Percentiles rank a stretch among this genome's conserved stretches.
These are phyloP conservation scores for Rhodofomes roseus DNA, from an alignment of 1,284 basidiomycete genomes.

Conservation along the genomic window DNA sequence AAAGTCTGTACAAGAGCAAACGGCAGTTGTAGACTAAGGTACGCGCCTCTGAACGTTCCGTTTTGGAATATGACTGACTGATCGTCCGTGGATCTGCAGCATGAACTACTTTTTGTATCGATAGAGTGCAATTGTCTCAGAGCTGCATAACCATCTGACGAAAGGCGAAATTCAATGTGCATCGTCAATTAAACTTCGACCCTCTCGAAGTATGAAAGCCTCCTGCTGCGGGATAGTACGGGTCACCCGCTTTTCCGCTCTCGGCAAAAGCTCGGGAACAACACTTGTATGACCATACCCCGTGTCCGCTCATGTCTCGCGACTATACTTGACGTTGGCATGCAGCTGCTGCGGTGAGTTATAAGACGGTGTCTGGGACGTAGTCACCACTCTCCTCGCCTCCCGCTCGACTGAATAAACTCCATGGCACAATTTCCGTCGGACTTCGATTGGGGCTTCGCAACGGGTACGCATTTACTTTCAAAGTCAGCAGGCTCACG, in stretches of 20 bases:
- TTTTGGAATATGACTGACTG: neutral
- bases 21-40: neutral
- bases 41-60: neutral
- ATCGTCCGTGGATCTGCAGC: neutral
- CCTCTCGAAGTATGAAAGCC: too few species aligned
- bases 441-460: slow-evolving; percentile 29
- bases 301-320: neutral
- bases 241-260: neutral
- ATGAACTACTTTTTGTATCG: neutral
- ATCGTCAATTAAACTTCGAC: too few species aligned
- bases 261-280: neutral
- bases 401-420: neutral
- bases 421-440: slow-evolving; percentile 20
- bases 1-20: neutral
- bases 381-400: neutral
- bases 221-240: neutral
- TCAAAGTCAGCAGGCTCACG: neutral
- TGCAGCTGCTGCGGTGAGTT: neutral
- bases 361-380: neutral
- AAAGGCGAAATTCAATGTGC: too few species aligned
- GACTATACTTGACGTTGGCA: neutral
- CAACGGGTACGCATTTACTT: slow-evolving; percentile 19
- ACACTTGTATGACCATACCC: neutral
- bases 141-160: too few species aligned
- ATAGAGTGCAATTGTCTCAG: neutral